phyloP scores from a whole-genome alignment of 129 eudicot species.

The Tagetes patula region DNA sequence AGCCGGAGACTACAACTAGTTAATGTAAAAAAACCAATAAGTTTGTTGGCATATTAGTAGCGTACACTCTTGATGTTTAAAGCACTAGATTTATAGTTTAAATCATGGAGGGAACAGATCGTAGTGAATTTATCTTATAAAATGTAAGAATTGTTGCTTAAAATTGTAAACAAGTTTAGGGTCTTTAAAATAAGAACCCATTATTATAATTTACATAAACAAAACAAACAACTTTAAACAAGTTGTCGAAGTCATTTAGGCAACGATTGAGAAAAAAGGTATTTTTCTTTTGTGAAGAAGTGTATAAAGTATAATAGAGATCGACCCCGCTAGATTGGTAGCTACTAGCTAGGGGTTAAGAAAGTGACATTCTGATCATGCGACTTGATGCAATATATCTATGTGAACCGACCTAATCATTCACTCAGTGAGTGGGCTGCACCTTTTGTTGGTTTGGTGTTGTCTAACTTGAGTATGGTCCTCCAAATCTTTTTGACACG shows the following conservation, averaged over 20 bases:
- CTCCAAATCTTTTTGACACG: neutral
- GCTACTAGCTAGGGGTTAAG: neutral
- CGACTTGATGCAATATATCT: neutral
- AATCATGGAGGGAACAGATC: too few species aligned
- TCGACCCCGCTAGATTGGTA: neutral
- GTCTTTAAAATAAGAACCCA: too few species aligned
- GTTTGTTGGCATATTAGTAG: too few species aligned
- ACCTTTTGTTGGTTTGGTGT: neutral
- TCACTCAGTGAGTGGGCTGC: conserved; percentile 13
- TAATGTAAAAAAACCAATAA: too few species aligned
- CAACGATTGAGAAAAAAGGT: neutral
- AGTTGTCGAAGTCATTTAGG: neutral
- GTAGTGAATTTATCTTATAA: too few species aligned
- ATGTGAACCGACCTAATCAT: neutral
- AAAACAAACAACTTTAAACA: neutral
- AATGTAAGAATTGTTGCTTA: too few species aligned
- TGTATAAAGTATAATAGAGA: neutral
- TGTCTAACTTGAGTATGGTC: neutral
- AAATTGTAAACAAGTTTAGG: too few species aligned
- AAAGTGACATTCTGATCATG: neutral
- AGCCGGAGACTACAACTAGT: too few species aligned
- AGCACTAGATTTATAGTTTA: too few species aligned
- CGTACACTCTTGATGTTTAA: too few species aligned
- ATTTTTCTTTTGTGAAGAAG: neutral
- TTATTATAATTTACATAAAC: neutral